Conservation (phyloP, 2,329 filamentous ascomycete species). For the Botrytis sinoallii region DNA sequence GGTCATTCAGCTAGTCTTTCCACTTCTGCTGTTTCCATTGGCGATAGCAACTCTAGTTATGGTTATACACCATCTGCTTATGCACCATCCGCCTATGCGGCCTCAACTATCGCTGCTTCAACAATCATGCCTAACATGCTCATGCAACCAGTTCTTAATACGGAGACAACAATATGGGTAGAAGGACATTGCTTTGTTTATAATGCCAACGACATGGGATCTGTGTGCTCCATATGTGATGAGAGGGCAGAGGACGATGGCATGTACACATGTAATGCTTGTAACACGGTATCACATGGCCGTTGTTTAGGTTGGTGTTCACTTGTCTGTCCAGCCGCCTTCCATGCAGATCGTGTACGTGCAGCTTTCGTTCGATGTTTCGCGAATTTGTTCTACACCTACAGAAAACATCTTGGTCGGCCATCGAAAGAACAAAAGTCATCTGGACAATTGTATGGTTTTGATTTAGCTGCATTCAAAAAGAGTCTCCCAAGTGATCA, state of each 20-base stretch:
- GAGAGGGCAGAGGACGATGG: constrained; percentile 66
- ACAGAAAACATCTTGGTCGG: constrained; percentile 60
- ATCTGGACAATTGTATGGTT: constrained; percentile 58
- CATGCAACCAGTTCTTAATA: constrained; percentile 74
- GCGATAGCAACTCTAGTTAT: constrained; percentile 41
- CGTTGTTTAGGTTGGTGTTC: constrained; percentile 61
- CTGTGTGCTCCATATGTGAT: constrained; percentile 70
- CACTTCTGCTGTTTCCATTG: constrained; percentile 54
- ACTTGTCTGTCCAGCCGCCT: constrained; percentile 61
- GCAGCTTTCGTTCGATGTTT: constrained; percentile 64
- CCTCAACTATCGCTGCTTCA: constrained; percentile 80
- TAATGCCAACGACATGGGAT: constrained; percentile 55
- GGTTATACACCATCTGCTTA: constrained; percentile 82
- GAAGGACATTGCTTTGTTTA: constrained; percentile 80
- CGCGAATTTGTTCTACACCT: constrained; percentile 64
- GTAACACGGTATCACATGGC: constrained; percentile 54
- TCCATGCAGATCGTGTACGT: constrained; percentile 59
- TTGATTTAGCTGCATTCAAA: constrained; percentile 64
- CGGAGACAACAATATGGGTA: constrained; percentile 77
- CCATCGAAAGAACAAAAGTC: constrained; percentile 59
- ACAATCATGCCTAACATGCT: constrained; percentile 85
- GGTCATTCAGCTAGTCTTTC: constrained; percentile 64
- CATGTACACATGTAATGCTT: constrained; percentile 70
- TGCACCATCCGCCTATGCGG: constrained; percentile 79
- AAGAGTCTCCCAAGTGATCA: constrained; percentile 63